phyloP scores from a whole-genome alignment of 306 rosid species.

The Urtica urens region DNA sequence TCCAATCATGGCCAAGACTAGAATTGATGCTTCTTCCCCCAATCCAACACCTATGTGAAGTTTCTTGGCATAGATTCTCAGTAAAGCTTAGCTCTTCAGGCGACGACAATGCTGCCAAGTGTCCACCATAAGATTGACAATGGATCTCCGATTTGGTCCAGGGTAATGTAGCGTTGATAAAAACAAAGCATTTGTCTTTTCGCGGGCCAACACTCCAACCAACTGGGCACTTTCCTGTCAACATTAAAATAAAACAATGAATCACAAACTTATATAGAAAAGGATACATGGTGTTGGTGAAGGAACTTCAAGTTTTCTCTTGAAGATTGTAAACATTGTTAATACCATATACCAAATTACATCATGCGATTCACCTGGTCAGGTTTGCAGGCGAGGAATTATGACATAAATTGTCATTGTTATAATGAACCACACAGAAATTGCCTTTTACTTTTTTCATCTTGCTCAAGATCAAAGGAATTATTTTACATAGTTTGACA shows the following conservation, averaged over 20 bases:
- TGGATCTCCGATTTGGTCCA: constrained; percentile 80
- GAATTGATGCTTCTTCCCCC: constrained; percentile 59
- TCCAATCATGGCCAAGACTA: constrained; percentile 46
- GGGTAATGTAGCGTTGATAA: constrained; percentile 28
- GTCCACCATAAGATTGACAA: constrained; percentile 56
- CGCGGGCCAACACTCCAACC: constrained; percentile 54
- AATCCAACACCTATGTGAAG: constrained; percentile 61
- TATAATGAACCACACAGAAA: no score
- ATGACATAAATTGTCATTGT: no score
- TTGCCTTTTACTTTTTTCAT: no score
- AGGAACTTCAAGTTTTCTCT: no score
- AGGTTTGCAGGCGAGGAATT: no score
- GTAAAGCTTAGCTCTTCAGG: constrained; percentile 48
- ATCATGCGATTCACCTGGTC: no score
- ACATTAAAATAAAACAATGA: constrained; percentile 12
- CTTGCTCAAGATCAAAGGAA: no score
- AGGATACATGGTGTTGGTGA: not conserved
- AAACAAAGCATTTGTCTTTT: constrained; percentile 53
- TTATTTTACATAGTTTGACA: no score
- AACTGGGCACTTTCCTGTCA: constrained; percentile 54
- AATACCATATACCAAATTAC: not conserved
- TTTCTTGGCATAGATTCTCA: constrained; percentile 39
- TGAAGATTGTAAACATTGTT: not conserved
- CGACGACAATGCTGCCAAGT: constrained; percentile 48
- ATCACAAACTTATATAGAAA: constrained; percentile 6